Evolutionary conservation across 805 yeast species (phyloP), one percentile per base, ranked within the genome.

Genomic region (Priceomyces medius): DNA sequence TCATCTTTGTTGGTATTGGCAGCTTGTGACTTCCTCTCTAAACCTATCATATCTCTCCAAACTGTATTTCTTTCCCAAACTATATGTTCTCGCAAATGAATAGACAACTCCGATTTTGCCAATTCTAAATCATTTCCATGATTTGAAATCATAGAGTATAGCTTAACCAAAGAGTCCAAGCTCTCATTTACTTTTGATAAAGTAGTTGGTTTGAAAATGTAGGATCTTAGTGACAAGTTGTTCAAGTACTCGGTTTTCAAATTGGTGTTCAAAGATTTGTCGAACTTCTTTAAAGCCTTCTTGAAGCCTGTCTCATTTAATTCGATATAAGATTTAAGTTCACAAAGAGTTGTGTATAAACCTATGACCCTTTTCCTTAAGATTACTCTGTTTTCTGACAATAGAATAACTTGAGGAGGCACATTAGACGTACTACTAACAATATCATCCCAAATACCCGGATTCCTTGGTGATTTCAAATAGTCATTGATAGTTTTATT

Each of bases 11-110:
- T 43, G 50, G 49, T 51, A 50, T 61, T 48, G 2, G 90, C 89
- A 16, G 88, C 88, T 53, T 89, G 91, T 0, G 90, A 72, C 54
- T 86, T 86, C 51, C 96, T 77, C 59, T 90, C 97, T 49, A 74
- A 57, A 1, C 79, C 79, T 42, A 76, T 71, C 79, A 76, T 73
- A 47, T 75, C 79, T 51, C 76, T 68, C 80, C 80, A 76, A 10
- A 76, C 76, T 0, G 80, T 75, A 46, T 75, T 72, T 54, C 81
- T 61, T 53, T 76, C 80, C 75, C 78, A 76, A 3, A 76, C 79
- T 36, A 76, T 76, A 47, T 74, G 79, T 47, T 76, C 81, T 50
- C 79, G 64, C 42, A 76, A 63, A 46, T 74, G 79, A 2, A 81
- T 73, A 42, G 79, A 77, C 46, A 83, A 63, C 53, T 80, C 85